Evolutionary conservation across 1,139 yeast species (phyloP).

Genomic region (Candida tunisiensis): DNA sequence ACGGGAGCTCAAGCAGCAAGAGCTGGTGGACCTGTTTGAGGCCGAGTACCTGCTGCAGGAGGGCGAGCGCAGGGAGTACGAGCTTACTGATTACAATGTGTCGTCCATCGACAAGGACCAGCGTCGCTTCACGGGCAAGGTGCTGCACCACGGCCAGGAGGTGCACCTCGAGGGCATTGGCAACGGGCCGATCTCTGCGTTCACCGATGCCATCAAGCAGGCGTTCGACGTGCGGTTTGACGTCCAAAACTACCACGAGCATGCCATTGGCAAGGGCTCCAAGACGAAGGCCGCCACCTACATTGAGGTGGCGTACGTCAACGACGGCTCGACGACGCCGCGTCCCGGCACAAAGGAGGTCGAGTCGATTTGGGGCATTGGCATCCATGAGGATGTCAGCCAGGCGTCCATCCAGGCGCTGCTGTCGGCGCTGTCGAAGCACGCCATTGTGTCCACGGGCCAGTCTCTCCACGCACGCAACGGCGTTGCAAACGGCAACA

Average conservation of each 20-base stretch:
- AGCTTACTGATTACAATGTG: conserved; percentile 17
- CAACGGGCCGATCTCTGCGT: conserved; percentile 92
- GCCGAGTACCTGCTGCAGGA: conserved; percentile 40
- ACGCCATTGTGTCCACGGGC: conserved; percentile 2
- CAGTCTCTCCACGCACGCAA: neutral
- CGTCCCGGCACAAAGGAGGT: conserved; percentile 27
- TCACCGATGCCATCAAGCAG: conserved; percentile 56
- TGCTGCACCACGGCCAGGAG: conserved; percentile 30
- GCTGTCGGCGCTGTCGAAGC: conserved; percentile 30
- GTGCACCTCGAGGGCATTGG: conserved; percentile 44
- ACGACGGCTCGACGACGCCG: conserved; percentile 6
- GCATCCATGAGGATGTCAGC: conserved; percentile 83
- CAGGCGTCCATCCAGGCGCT: conserved; percentile 77
- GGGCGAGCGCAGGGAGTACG: conserved; percentile 14
- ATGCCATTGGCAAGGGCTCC: conserved; percentile 79
- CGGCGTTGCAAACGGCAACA: neutral
- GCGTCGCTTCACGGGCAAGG: conserved; percentile 33
- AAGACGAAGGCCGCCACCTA: conserved; percentile 82
- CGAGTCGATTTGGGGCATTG: conserved; percentile 95
- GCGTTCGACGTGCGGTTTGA: conserved; percentile 43
- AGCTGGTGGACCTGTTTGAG: conserved; percentile 63
- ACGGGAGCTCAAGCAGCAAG: conserved; percentile 65
- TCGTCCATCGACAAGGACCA: conserved; percentile 21
- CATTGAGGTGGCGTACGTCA: conserved; percentile 21
- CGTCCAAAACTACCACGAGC: conserved; percentile 80